phyloP scores from a whole-genome alignment of 306 rosid genomes.

The Lathyrus aphaca region DNA sequence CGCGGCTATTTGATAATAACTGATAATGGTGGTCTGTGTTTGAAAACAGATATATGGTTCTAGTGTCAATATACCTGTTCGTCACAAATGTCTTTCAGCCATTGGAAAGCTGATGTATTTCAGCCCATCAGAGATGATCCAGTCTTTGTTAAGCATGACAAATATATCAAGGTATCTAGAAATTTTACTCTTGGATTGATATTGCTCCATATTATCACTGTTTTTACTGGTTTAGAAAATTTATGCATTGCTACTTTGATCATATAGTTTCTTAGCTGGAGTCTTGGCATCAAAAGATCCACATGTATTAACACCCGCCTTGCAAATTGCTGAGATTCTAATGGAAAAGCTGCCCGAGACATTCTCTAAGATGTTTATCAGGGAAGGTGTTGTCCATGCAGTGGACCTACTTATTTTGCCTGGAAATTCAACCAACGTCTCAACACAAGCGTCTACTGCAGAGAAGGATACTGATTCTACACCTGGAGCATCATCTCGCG shows the following conservation, averaged over 20 bases:
- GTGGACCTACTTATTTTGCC: constrained; percentile 90
- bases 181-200: constrained; percentile 22
- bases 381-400: constrained; percentile 99
- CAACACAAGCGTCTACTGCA: constrained; percentile 59
- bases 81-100: constrained; percentile 90
- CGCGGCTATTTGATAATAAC: no score
- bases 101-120: constrained; percentile 95
- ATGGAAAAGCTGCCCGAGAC: constrained; percentile 94
- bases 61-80: constrained; percentile 95
- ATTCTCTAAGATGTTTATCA: constrained; percentile 84
- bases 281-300: constrained; percentile 99
- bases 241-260: constrained; percentile 41
- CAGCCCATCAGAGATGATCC: constrained; percentile 95
- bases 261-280: constrained; percentile 84
- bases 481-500: constrained; percentile 74
- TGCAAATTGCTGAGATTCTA: constrained; percentile 95
- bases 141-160: constrained; percentile 74
- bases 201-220: constrained; percentile 27
- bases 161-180: constrained; percentile 82
- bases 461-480: constrained; percentile 79
- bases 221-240: constrained; percentile 17
- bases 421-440: constrained; percentile 54
- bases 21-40: constrained; percentile 32
- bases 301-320: constrained; percentile 84
- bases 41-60: constrained; percentile 87